A percentile compares a stretch with the other conserved stretches of the same genome.
phyloP scores from a whole-genome alignment of 495 filamentous ascomycete species.

The Aspergillus ellipticus region DNA sequence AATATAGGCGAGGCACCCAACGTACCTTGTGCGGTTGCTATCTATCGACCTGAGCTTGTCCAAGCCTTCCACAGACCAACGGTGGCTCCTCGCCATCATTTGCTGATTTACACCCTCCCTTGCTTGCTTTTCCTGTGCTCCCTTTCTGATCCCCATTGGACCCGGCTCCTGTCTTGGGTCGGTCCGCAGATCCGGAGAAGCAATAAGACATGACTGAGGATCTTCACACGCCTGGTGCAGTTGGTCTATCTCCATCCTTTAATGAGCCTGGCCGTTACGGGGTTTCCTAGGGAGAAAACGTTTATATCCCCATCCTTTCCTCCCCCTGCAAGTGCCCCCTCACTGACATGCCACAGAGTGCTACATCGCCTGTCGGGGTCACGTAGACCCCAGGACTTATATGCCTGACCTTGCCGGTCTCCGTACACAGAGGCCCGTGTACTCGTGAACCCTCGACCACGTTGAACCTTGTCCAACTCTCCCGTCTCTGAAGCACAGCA shows the following conservation, averaged over 20 bases:
- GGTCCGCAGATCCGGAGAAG: slow-evolving; percentile 23
- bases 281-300: neutral
- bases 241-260: slow-evolving; percentile 7
- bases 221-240: slow-evolving; percentile 5
- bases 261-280: slow-evolving; percentile 8
- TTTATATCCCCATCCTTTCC: slow-evolving; percentile 13
- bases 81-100: slow-evolving; percentile 16
- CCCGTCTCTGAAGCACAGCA: neutral
- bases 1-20: neutral
- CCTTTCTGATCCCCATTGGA: slow-evolving; percentile 23
- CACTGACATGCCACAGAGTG: neutral
- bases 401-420: neutral
- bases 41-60: slow-evolving; percentile 3
- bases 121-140: slow-evolving; percentile 18
- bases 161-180: slow-evolving; percentile 17
- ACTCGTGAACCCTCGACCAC: neutral
- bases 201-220: slow-evolving; percentile 22
- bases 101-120: slow-evolving; percentile 20
- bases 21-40: neutral
- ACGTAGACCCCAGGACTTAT: slow-evolving; percentile 2
- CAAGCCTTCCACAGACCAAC: neutral
- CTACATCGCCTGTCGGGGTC: slow-evolving; percentile 3
- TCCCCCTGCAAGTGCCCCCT: slow-evolving; percentile 1
- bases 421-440: neutral
- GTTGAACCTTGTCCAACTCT: neutral